A percentile compares a stretch with the other conserved stretches of the same genome.
Conservation (phyloP, 2,329 filamentous ascomycete genomes). For the Cladophialophora chaetospira region DNA sequence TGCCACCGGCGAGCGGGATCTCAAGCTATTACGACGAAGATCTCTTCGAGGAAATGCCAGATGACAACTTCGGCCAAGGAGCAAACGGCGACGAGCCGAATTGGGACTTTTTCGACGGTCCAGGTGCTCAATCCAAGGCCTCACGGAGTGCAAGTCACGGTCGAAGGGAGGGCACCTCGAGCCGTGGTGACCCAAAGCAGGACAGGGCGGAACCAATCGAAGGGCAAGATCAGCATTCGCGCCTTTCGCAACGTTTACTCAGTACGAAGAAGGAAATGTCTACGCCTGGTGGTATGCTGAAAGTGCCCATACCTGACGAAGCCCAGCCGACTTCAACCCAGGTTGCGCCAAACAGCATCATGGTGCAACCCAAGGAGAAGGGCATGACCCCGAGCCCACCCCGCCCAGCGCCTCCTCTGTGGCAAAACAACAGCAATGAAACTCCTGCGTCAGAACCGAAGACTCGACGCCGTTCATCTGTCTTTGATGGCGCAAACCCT, state of each 20-base stretch:
- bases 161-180: background rate
- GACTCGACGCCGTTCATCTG: slow-evolving; percentile 31
- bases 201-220: background rate
- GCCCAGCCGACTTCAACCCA: background rate
- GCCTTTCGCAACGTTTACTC: too few species aligned
- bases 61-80: slow-evolving; percentile 55
- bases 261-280: background rate
- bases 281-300: background rate
- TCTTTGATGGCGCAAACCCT: slow-evolving; percentile 16
- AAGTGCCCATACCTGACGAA: background rate
- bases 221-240: background rate
- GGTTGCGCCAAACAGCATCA: background rate
- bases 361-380: background rate
- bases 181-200: background rate
- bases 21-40: slow-evolving; percentile 54
- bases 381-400: background rate
- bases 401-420: slow-evolving; percentile 8
- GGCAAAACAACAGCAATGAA: slow-evolving; percentile 10
- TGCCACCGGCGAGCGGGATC: slow-evolving; percentile 32
- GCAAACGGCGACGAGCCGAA: slow-evolving; percentile 61
- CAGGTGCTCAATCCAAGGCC: slow-evolving; percentile 32
- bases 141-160: slow-evolving; percentile 1
- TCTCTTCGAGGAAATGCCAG: slow-evolving; percentile 60
- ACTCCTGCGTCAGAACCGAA: background rate
- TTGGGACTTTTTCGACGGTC: slow-evolving; percentile 66